These are phyloP conservation scores for Teratosphaeria epicoccoides DNA, from an alignment of 2,329 filamentous ascomycete genomes.

Conservation along the genomic window DNA sequence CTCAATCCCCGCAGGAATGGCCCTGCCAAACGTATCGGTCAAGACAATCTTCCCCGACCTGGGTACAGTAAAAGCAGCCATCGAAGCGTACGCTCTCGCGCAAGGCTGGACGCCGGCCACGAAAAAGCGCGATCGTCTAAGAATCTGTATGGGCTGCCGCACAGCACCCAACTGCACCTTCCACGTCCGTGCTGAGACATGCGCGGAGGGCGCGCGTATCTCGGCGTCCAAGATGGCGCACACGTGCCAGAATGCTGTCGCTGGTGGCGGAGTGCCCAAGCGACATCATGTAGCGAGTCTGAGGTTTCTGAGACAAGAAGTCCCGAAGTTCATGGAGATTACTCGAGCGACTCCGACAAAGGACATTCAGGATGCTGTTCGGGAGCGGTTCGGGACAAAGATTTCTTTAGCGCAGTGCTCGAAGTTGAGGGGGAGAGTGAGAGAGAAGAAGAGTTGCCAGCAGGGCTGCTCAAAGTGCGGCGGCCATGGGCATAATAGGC, in stretches of 20 bases:
- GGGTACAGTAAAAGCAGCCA: not conserved
- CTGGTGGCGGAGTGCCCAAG: not conserved
- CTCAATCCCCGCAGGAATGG: not conserved
- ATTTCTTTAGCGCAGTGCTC: constrained; percentile 1
- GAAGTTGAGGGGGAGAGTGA: constrained; percentile 1
- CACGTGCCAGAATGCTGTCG: not conserved
- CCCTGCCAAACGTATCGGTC: constrained; percentile 1
- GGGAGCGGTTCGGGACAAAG: not conserved
- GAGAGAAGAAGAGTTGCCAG: not conserved
- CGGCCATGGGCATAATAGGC: constrained; percentile 2
- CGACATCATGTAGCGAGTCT: constrained; percentile 1
- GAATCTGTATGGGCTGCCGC: constrained; percentile 4
- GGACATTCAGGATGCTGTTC: constrained; percentile 4
- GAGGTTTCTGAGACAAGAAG: constrained; percentile 2
- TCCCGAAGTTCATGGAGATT: constrained; percentile 4
- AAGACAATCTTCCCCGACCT: constrained; percentile 1
- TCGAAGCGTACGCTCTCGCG: constrained; percentile 1
- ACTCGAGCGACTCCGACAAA: not conserved
- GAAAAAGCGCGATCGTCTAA: constrained; percentile 4
- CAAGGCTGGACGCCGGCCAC: constrained; percentile 5
- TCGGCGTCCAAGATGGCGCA: constrained; percentile 3
- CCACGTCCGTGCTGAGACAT: constrained; percentile 3
- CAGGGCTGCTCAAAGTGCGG: constrained; percentile 2
- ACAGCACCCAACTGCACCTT: constrained; percentile 1
- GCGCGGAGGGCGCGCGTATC: constrained; percentile 3